Conservation (phyloP, 2,329 filamentous ascomycete species). For the Diaporthe citriasiana region DNA sequence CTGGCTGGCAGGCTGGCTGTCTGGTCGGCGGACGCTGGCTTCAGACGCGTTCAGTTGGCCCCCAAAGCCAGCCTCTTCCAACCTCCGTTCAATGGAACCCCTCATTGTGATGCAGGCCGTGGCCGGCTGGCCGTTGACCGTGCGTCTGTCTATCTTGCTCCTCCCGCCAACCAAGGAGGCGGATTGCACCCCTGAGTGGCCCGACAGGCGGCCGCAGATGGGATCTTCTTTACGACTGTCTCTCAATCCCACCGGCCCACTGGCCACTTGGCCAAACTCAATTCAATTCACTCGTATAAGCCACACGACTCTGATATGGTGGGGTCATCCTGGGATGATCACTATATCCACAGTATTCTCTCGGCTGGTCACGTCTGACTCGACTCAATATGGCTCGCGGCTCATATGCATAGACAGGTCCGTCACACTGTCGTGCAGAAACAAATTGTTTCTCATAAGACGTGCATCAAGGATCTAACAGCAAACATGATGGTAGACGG, state of each 20-base stretch:
- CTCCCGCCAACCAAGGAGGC: constrained; percentile 8
- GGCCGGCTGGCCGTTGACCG: neutral
- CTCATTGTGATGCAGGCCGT: neutral
- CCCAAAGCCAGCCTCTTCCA: constrained; percentile 16
- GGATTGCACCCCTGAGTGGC: neutral
- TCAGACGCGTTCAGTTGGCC: constrained; percentile 22
- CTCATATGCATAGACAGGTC: constrained; percentile 2
- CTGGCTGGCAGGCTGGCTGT: neutral
- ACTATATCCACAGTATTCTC: neutral
- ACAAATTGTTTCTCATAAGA: constrained; percentile 2
- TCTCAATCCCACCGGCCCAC: constrained; percentile 10
- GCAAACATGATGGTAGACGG: no score
- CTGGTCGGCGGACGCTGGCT: neutral
- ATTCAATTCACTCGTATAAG: constrained; percentile 16
- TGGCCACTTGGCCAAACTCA: constrained; percentile 20
- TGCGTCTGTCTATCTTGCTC: neutral
- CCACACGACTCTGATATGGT: neutral
- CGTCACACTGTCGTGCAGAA: neutral
- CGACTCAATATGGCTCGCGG: neutral
- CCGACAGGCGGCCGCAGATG: constrained; percentile 10
- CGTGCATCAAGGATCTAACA: neutral
- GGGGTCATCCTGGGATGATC: constrained; percentile 25
- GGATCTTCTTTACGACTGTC: neutral
- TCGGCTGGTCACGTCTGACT: neutral
- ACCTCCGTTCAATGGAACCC: neutral